Evolutionary conservation across 2,329 filamentous ascomycete species (phyloP).

Genomic region (Aureobasidium sp.): DNA sequence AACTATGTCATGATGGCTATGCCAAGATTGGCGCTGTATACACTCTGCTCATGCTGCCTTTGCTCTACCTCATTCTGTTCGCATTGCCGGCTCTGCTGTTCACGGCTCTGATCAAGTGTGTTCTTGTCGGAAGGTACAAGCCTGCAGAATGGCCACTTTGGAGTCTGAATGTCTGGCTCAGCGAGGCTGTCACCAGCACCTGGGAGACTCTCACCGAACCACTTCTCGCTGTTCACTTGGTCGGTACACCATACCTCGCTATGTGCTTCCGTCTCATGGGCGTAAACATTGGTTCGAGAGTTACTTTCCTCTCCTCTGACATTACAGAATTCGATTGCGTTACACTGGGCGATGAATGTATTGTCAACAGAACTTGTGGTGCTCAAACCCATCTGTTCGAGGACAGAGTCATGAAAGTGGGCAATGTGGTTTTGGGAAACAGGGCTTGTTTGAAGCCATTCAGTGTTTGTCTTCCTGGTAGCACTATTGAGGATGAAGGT

Average conservation of each 20-base stretch:
- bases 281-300: not conserved
- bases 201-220: not conserved
- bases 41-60: not conserved
- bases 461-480: not conserved
- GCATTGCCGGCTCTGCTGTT: not conserved
- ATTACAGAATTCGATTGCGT: not conserved
- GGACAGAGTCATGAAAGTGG: not conserved
- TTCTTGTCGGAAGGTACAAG: not conserved
- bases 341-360: not conserved
- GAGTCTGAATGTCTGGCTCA: not conserved
- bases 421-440: not conserved
- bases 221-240: not conserved
- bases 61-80: not conserved
- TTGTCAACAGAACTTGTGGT: not conserved
- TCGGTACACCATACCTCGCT: not conserved
- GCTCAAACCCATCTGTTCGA: not conserved
- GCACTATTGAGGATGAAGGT: not conserved
- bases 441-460: not conserved
- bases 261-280: slow-evolving; percentile 4
- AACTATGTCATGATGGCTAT: not conserved
- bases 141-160: not conserved
- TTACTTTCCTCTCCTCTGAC: not conserved
- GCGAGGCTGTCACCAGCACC: not conserved
- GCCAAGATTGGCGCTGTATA: not conserved
- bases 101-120: not conserved